Percentiles rank a stretch among this genome's conserved stretches.
These are phyloP conservation scores for Tagetes erecta DNA, from an alignment of 129 eudicot species.

Conservation along the genomic window DNA sequence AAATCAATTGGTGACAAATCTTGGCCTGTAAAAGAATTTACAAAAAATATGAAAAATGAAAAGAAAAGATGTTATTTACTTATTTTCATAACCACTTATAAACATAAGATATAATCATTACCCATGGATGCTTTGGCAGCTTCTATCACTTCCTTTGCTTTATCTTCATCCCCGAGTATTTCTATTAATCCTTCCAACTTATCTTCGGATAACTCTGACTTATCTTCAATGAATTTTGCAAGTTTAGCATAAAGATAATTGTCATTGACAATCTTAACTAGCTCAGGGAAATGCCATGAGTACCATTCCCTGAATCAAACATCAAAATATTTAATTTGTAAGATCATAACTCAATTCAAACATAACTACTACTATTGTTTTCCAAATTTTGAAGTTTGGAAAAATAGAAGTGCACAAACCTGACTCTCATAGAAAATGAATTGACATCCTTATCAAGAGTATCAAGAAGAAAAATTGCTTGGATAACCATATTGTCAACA, in stretches of 20 bases:
- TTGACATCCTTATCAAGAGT: constrained; percentile 94
- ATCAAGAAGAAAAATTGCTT: constrained; percentile 93
- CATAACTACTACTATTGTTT: background rate
- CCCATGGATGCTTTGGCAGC: constrained; percentile 99
- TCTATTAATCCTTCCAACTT: constrained; percentile 63
- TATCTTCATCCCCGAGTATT: constrained; percentile 87
- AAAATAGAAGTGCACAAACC: constrained; percentile 42
- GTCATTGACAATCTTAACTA: constrained; percentile 90
- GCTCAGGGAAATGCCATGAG: constrained; percentile 97
- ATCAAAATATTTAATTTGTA: background rate
- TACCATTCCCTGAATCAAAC: constrained; percentile 85
- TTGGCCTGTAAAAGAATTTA: constrained; percentile 58
- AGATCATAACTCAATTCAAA: background rate
- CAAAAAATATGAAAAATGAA: background rate
- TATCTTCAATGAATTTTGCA: constrained; percentile 72
- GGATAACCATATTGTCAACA: constrained; percentile 95
- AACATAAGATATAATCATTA: constrained; percentile 25
- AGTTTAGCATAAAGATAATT: constrained; percentile 92
- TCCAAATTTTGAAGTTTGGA: no score
- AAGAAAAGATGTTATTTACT: background rate
- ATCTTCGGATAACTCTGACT: constrained; percentile 72
- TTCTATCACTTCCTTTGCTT: constrained; percentile 93
- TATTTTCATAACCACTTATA: background rate
- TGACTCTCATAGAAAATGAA: constrained; percentile 93
- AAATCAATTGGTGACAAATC: constrained; percentile 87